Evolutionary conservation across 331 rosid genomes (phyloP).

Genomic region (Acacia concinna): DNA sequence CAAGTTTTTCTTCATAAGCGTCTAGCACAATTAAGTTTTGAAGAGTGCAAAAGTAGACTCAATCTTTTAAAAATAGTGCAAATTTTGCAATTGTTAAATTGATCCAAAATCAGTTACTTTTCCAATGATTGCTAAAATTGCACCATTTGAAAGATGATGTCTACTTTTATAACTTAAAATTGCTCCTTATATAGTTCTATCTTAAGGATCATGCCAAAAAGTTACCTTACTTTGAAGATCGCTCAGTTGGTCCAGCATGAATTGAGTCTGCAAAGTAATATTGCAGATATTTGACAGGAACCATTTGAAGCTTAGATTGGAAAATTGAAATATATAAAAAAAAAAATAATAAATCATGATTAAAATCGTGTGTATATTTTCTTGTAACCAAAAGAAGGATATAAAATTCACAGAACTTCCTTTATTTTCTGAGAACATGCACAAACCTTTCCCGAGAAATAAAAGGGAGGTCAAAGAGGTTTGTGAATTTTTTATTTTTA

Average conservation of each 20-base stretch:
- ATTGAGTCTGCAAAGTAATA: conserved; percentile 74
- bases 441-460: neutral
- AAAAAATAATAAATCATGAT: neutral
- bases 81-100: too few species aligned
- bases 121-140: too few species aligned
- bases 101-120: too few species aligned
- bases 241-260: conserved; percentile 88
- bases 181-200: too few species aligned
- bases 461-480: neutral
- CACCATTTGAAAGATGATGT: too few species aligned
- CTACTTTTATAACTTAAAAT: too few species aligned
- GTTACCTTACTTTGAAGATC: conserved; percentile 88
- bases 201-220: neutral
- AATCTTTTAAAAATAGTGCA: too few species aligned
- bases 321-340: neutral
- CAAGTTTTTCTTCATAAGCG: too few species aligned
- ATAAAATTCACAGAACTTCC: too few species aligned
- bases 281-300: neutral
- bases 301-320: neutral
- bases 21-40: too few species aligned
- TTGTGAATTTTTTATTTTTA: neutral
- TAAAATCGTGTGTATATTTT: neutral
- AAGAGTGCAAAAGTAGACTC: too few species aligned
- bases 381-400: neutral
- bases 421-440: neutral